phyloP scores from a whole-genome alignment of 2,329 filamentous ascomycete species.

The Trichocomaceae sp. region DNA sequence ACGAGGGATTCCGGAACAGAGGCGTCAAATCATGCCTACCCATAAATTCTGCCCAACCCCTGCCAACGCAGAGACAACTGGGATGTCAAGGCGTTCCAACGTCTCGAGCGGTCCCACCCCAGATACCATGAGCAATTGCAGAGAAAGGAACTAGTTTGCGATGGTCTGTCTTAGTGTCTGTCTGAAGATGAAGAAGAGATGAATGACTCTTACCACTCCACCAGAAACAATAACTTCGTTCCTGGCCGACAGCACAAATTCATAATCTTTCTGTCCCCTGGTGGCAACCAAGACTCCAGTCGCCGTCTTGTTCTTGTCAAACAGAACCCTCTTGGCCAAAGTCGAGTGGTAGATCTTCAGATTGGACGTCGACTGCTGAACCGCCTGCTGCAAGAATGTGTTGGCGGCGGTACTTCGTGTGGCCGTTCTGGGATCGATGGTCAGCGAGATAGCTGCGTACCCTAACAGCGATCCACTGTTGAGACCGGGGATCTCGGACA shows the following conservation, averaged over 20 bases:
- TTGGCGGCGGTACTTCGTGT: constrained; percentile 20
- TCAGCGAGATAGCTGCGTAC: constrained; percentile 21
- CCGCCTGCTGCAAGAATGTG: constrained; percentile 20
- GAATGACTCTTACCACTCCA: constrained; percentile 29
- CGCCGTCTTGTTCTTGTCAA: constrained; percentile 25
- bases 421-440: constrained; percentile 23
- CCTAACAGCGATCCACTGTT: constrained; percentile 22
- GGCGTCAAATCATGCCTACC: too few species aligned
- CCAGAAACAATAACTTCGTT: constrained; percentile 42
- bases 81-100: too few species aligned
- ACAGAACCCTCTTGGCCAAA: constrained; percentile 30
- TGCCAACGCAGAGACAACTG: too few species aligned
- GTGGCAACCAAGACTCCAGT: constrained; percentile 20
- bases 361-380: constrained; percentile 17
- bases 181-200: not conserved
- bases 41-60: too few species aligned
- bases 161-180: too few species aligned
- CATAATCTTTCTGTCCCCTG: constrained; percentile 20
- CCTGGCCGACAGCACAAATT: constrained; percentile 22
- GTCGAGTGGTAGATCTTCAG: constrained; percentile 28
- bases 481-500: constrained; percentile 22
- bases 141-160: not conserved
- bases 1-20: too few species aligned
- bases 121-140: too few species aligned
- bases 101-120: too few species aligned